phyloP scores from a whole-genome alignment of 2,329 filamentous ascomycete species.

The Cladophialophora exuberans region DNA sequence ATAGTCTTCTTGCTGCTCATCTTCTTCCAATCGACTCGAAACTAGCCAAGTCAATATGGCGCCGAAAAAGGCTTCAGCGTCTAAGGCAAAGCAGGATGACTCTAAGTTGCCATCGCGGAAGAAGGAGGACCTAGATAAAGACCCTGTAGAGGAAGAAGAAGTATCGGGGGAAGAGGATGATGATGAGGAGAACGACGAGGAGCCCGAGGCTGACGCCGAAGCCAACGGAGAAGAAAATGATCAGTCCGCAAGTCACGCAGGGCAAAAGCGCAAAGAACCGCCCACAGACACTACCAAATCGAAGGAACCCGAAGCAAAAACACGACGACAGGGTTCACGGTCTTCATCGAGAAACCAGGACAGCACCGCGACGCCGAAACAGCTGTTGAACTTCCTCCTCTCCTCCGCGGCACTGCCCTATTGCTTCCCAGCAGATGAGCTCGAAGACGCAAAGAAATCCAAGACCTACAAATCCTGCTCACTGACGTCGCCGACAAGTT shows the following conservation, averaged over 20 bases:
- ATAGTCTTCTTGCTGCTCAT: too few relatives aligned
- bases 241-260: conserved; percentile 6
- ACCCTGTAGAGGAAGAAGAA: not conserved
- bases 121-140: not conserved
- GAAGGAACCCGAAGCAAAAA: conserved; percentile 12
- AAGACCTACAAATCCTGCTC: conserved; percentile 30
- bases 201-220: not conserved
- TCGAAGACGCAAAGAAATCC: conserved; percentile 23
- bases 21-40: too few relatives aligned
- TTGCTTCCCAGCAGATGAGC: conserved; percentile 34
- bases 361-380: conserved; percentile 17
- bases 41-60: not conserved
- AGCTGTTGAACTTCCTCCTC: conserved; percentile 33
- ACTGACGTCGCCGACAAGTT: conserved; percentile 24
- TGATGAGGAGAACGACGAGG: not conserved
- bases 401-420: conserved; percentile 28
- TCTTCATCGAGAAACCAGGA: conserved; percentile 13
- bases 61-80: not conserved
- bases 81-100: not conserved
- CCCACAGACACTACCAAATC: conserved; percentile 7
- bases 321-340: conserved; percentile 16
- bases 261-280: conserved; percentile 26
- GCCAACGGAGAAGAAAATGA: not conserved
- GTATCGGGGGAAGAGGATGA: not conserved
- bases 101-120: not conserved